These are phyloP conservation scores for Lippia alba DNA, from an alignment of 305 asterid species.

Conservation along the genomic window DNA sequence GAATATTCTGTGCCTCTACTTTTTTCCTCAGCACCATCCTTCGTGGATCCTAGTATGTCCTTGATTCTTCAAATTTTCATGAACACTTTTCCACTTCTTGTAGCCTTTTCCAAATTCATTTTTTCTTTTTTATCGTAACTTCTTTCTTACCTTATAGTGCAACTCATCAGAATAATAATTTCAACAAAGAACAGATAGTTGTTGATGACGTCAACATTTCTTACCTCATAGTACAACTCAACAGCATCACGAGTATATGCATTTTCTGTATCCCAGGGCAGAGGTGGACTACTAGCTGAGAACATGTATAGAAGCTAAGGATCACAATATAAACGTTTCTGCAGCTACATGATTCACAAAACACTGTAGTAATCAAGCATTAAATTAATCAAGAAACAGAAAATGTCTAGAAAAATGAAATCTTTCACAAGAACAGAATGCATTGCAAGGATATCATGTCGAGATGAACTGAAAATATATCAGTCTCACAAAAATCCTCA, in stretches of 20 bases:
- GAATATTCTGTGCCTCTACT: too few relatives aligned
- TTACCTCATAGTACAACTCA: slow-evolving; percentile 92
- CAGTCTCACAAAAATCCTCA: slow-evolving; percentile 92
- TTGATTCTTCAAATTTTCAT: too few relatives aligned
- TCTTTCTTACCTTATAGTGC: neutral
- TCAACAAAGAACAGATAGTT: too few relatives aligned
- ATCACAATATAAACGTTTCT: slow-evolving; percentile 20
- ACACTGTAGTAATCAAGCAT: slow-evolving; percentile 6
- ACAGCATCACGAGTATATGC: slow-evolving; percentile 79
- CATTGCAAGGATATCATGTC: slow-evolving; percentile 81
- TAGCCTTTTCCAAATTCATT: too few relatives aligned
- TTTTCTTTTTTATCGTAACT: too few relatives aligned
- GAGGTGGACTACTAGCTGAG: slow-evolving; percentile 74
- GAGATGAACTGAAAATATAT: slow-evolving; percentile 75
- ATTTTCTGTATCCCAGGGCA: slow-evolving; percentile 80
- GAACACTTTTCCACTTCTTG: too few relatives aligned
- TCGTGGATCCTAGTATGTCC: too few relatives aligned
- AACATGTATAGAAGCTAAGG: slow-evolving; percentile 88
- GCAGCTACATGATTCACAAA: slow-evolving; percentile 21
- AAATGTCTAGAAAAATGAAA: slow-evolving; percentile 6
- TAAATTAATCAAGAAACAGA: slow-evolving; percentile 20
- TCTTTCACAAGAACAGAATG: slow-evolving; percentile 23
- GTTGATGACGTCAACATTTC: slow-evolving; percentile 26
- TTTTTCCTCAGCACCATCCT: too few relatives aligned
- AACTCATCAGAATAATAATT: slow-evolving; percentile 6